phyloP scores from a whole-genome alignment of 306 rosid genomes.

The Echinosophora koreensis region DNA sequence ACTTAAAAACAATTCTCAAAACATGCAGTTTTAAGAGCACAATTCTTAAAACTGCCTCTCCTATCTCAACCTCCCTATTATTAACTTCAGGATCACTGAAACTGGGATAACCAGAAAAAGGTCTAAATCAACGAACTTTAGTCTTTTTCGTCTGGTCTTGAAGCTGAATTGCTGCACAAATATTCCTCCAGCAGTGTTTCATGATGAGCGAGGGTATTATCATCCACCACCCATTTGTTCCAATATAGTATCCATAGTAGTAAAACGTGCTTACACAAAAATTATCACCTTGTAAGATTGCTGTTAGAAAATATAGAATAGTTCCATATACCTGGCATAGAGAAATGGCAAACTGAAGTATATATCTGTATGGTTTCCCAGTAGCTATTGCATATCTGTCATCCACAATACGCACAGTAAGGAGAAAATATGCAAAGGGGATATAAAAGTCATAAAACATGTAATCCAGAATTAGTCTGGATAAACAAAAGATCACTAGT shows the following conservation, averaged over 20 bases:
- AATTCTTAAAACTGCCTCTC: conserved; percentile 24
- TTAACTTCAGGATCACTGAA: conserved; percentile 14
- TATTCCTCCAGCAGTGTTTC: conserved; percentile 82
- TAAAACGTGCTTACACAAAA: conserved; percentile 66
- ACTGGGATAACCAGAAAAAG: conserved; percentile 9
- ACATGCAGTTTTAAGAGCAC: conserved; percentile 4
- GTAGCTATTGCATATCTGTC: conserved; percentile 81
- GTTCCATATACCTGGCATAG: conserved; percentile 89
- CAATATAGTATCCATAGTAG: conserved; percentile 80
- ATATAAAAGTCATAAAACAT: background rate
- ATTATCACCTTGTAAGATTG: conserved; percentile 81
- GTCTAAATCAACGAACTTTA: conserved; percentile 67
- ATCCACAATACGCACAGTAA: conserved; percentile 28
- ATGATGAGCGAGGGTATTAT: conserved; percentile 72
- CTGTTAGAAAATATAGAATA: conserved; percentile 70
- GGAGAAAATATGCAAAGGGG: conserved; percentile 1
- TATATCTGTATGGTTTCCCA: conserved; percentile 75
- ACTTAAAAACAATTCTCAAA: background rate
- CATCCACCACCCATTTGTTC: conserved; percentile 79
- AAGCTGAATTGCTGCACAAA: conserved; percentile 58
- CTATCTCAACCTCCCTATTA: conserved; percentile 15
- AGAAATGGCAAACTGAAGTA: conserved; percentile 87
- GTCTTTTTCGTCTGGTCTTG: conserved; percentile 68
- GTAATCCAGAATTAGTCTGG: background rate
- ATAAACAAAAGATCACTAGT: background rate